Base-by-base conservation (phyloP, 805 yeast species). In the Candida stauntonica region DNA sequence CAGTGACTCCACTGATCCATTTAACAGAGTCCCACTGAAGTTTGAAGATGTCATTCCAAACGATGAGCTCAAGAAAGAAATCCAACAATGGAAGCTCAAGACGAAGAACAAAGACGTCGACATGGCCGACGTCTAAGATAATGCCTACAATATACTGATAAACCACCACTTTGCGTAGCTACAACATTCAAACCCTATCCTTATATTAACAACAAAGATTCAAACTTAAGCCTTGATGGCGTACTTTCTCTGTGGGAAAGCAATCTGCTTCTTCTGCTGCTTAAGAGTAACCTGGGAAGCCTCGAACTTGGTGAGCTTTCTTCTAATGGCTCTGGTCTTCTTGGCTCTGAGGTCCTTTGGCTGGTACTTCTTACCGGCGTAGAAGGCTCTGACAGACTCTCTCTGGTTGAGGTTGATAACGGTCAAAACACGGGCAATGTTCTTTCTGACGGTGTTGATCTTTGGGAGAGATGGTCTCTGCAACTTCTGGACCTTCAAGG, bases 321-420 rank as follows among this genome's bases (percentile, higher is more conserved):
- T 86, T 86, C 99, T 91, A 74, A 91, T 75, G 72, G 99, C 98
- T 83, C 98, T 91, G 74, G 99, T 93, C 85, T 93, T 86, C 91
- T 93, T 93, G 62, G 88, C 95, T 79, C 98, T 91, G 76, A 93
- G 81, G 71, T 89, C 97, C 79, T 91, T 89, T 79, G 99, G 98
- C 71, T 79, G 77, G 82, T 80, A 85, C 76, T 87, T 89, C 82
- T 86, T 83, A 70, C 88, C 93, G 58, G 79, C 79, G 91, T 89
- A 89, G 79, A 86, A 83, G 67, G 83, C 93, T 74, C 86, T 86
- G 68, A 87, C 96, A 61, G 82, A 80, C 58, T 83, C 88, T 77
- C 99, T 88, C 76, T 88, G 96, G 78, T 84, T 86, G 64, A 82
- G 80, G 89, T 86, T 89, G 77, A 91, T 87, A 75, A 91, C 76